Evolutionary conservation across 306 rosid species (phyloP).

Genomic region (Datisca glomerata): DNA sequence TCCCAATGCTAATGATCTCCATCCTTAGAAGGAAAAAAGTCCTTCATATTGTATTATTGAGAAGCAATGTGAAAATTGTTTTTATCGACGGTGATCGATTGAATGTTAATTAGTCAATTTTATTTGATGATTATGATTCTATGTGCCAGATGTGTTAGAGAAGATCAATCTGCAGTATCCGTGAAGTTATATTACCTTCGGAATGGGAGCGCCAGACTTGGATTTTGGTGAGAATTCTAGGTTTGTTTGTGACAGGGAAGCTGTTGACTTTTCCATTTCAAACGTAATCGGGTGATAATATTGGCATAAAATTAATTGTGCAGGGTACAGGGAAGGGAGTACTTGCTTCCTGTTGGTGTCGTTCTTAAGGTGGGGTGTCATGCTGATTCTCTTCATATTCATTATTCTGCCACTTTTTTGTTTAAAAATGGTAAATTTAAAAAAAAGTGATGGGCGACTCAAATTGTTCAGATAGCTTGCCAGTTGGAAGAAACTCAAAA

Average conservation of each 20-base stretch:
- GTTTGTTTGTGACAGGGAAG: conserved; percentile 10
- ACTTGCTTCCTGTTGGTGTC: conserved; percentile 82
- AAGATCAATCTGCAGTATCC: conserved; percentile 64
- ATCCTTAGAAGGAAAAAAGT: too few species aligned
- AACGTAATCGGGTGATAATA: conserved; percentile 2
- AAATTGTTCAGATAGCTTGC: too few species aligned
- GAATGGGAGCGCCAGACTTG: conserved; percentile 86
- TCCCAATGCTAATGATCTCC: too few species aligned
- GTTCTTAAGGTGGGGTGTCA: conserved; percentile 54
- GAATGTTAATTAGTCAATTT: not conserved
- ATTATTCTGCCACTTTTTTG: too few species aligned
- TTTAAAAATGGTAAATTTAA: too few species aligned
- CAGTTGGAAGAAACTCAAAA: too few species aligned
- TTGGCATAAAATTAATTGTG: conserved; percentile 18
- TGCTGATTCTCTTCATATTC: conserved; percentile 8
- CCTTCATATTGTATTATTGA: too few species aligned
- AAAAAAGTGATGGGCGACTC: too few species aligned
- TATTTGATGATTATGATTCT: not conserved
- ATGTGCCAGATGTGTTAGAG: conserved; percentile 64
- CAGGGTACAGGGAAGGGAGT: conserved; percentile 86
- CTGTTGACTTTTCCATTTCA: conserved; percentile 14
- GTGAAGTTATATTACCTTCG: conserved; percentile 70
- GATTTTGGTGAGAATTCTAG: conserved; percentile 64
- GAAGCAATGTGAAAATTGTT: too few species aligned
- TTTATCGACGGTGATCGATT: not conserved